These are phyloP conservation scores for Sambucus nigra DNA, from an alignment of 129 eudicot genomes.

Conservation along the genomic window DNA sequence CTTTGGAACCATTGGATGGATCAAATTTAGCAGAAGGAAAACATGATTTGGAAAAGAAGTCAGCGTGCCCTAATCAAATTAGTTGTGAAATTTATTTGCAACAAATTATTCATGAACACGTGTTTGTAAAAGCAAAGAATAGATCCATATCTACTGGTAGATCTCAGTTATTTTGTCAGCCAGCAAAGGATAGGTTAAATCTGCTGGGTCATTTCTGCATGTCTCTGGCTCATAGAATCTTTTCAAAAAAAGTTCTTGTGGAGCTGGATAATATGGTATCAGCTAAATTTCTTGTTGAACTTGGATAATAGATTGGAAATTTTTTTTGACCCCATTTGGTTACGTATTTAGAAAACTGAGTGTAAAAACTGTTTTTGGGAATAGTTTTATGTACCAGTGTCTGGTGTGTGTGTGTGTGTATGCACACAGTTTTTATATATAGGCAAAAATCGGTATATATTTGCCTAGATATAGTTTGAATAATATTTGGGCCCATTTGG, in stretches of 20 bases:
- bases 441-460: too few relatives aligned
- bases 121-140: slow-evolving; percentile 62
- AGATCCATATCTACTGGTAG: slow-evolving; percentile 25
- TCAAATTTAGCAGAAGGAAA: slow-evolving; percentile 28
- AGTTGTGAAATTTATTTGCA: slow-evolving; percentile 65
- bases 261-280: slow-evolving; percentile 79
- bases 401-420: too few relatives aligned
- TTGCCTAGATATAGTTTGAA: too few relatives aligned
- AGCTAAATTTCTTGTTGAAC: neutral
- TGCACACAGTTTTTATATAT: too few relatives aligned
- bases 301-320: neutral
- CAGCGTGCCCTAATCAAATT: slow-evolving; percentile 38
- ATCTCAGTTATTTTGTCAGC: slow-evolving; percentile 36
- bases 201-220: slow-evolving; percentile 86
- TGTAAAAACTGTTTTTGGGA: too few relatives aligned
- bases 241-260: slow-evolving; percentile 59
- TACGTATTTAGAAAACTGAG: too few relatives aligned
- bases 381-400: too few relatives aligned
- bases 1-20: slow-evolving; percentile 25
- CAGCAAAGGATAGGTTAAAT: slow-evolving; percentile 45
- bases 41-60: slow-evolving; percentile 13
- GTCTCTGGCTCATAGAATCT: slow-evolving; percentile 85
- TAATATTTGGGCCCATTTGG: too few relatives aligned
- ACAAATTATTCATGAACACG: slow-evolving; percentile 77
- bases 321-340: too few relatives aligned